These are phyloP conservation scores for Allium cepa DNA, from an alignment of 106 monocot species.

Conservation along the genomic window DNA sequence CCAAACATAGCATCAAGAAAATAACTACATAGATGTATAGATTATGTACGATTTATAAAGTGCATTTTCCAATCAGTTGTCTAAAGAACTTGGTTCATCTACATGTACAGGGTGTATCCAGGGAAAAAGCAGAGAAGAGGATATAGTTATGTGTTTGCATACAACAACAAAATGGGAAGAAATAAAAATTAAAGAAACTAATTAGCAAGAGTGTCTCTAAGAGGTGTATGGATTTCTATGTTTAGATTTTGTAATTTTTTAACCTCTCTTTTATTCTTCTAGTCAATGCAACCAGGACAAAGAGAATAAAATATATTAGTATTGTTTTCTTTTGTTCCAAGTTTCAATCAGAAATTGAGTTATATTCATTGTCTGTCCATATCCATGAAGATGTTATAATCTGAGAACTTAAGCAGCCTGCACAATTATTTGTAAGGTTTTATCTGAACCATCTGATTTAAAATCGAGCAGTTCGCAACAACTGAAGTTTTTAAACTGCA, in stretches of 20 bases:
- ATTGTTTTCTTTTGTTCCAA: neutral
- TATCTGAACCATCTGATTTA: neutral
- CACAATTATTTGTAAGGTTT: neutral
- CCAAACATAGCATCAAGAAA: neutral
- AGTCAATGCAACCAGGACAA: conserved; percentile 26
- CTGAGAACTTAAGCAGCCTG: neutral
- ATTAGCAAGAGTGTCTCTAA: conserved; percentile 18
- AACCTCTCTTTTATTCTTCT: conserved; percentile 1
- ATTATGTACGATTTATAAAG: too few species aligned
- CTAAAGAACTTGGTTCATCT: neutral
- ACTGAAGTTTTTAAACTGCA: too few species aligned
- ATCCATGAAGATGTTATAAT: neutral
- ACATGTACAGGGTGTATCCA: conserved; percentile 14
- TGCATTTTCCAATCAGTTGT: neutral
- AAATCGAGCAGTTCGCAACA: neutral
- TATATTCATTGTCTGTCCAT: conserved; percentile 15
- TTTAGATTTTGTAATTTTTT: conserved; percentile 3
- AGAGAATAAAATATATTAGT: conserved; percentile 11
- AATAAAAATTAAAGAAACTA: conserved; percentile 14
- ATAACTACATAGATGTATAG: neutral
- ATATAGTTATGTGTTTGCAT: conserved; percentile 15
- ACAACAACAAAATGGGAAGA: conserved; percentile 11
- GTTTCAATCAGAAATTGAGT: conserved; percentile 5
- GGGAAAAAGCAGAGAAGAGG: conserved; percentile 23
- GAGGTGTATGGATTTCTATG: conserved; percentile 4